Evolutionary conservation across 108 stramenopile species (phyloP).

Genomic region (Pseudonitzschia pungens): DNA sequence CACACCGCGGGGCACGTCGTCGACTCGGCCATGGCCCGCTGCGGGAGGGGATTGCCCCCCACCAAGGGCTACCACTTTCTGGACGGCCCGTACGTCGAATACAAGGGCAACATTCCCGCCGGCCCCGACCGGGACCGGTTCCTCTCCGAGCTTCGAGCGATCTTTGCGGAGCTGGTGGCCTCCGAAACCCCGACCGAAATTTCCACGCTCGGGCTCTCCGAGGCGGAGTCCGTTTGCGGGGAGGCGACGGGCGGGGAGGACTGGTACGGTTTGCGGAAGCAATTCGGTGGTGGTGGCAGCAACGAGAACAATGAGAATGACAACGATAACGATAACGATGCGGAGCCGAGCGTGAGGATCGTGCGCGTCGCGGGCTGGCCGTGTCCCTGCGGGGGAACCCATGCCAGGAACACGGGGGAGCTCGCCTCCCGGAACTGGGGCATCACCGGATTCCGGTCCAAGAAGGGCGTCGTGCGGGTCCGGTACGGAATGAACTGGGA

Average conservation of each 20-base stretch:
- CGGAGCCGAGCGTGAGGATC: constrained; percentile 47
- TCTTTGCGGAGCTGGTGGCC: constrained; percentile 59
- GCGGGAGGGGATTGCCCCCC: constrained; percentile 39
- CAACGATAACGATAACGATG: too few relatives aligned
- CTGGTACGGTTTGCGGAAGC: constrained; percentile 40
- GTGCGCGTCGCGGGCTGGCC: constrained; percentile 72
- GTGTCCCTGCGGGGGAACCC: constrained; percentile 82
- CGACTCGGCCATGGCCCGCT: constrained; percentile 73
- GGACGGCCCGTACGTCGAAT: constrained; percentile 85
- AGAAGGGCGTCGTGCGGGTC: constrained; percentile 74
- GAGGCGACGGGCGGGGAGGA: constrained; percentile 33
- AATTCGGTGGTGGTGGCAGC: too few relatives aligned
- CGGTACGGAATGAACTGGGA: constrained; percentile 50
- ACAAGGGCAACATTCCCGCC: constrained; percentile 32
- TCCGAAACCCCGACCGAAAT: constrained; percentile 65
- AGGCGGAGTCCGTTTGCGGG: constrained; percentile 53
- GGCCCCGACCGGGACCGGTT: not conserved
- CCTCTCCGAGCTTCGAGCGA: constrained; percentile 43
- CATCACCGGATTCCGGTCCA: constrained; percentile 63
- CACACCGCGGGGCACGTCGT: constrained; percentile 91
- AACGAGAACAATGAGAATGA: constrained; percentile 30
- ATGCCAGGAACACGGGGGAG: constrained; percentile 56
- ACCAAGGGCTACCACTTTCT: constrained; percentile 85
- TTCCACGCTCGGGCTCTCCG: constrained; percentile 40
- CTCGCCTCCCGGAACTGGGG: constrained; percentile 63